A percentile compares a stretch with the other conserved stretches of the same genome.
phyloP scores from a whole-genome alignment of 208 protist genomes.

The Trypanosoma caninum region DNA sequence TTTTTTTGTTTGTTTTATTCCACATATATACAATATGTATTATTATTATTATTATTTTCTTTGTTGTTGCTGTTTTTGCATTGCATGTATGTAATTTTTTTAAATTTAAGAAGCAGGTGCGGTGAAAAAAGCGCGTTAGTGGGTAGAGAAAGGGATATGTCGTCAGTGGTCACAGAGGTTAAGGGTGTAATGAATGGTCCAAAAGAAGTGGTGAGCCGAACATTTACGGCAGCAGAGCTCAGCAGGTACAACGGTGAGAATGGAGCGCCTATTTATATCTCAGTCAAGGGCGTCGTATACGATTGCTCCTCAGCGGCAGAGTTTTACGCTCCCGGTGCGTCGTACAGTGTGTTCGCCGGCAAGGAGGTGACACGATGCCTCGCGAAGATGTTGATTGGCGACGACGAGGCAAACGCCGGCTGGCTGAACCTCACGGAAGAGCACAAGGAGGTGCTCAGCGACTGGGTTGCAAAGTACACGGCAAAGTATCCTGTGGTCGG shows the following conservation, averaged over 20 bases:
- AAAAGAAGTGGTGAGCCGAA: constrained; percentile 2
- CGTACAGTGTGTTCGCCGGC: constrained; percentile 79
- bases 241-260: constrained; percentile 38
- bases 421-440: constrained; percentile 67
- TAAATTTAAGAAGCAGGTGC: too few relatives aligned
- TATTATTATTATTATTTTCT: not conserved
- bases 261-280: constrained; percentile 61
- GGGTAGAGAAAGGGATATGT: too few relatives aligned
- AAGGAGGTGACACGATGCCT: constrained; percentile 74
- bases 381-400: constrained; percentile 80
- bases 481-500: constrained; percentile 76
- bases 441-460: constrained; percentile 59
- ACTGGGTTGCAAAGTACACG: constrained; percentile 73
- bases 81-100: too few relatives aligned
- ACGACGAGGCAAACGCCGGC: constrained; percentile 67
- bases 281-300: constrained; percentile 76
- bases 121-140: not conserved
- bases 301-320: constrained; percentile 56
- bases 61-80: too few relatives aligned
- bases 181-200: not conserved
- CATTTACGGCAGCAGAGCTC: constrained; percentile 52
- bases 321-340: constrained; percentile 75
- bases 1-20: not conserved
- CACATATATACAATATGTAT: not conserved
- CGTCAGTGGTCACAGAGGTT: not conserved